Base-by-base conservation (phyloP, 1,284 basidiomycete species). In the Serendipita sp. region DNA sequence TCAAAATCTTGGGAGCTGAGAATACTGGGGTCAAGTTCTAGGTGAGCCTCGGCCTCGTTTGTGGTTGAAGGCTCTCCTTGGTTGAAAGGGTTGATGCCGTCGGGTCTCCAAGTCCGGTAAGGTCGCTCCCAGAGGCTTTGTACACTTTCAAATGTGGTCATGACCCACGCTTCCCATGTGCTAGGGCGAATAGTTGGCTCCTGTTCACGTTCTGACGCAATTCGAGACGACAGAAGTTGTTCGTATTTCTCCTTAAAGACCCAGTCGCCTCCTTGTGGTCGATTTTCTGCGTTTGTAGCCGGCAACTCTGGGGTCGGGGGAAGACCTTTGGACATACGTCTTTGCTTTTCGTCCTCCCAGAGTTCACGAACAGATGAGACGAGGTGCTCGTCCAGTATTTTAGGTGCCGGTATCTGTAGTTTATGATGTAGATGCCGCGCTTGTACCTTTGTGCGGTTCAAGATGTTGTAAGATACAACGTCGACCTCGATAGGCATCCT, bases 321-420 rank as follows among this genome's bases (percentile, higher is more conserved):
- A 26, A 89, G 75, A 0, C 91, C 91, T 32, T 78, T 79, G 4
- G 77, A 79, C 13, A 73, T 70, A 15, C 94, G 78, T 2, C 93
- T 81, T 8, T 78, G 77, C 8, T 87, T 83, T 71, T 98, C 95
- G 68, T 96, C 93, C 62, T 94, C 89, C 95, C 95, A 99, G 1
- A 99, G 78, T 71, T 96, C 94, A 62, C 87, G 85, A 61, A 98
- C 86, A 67, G 91, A 87, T 32, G 86, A 79, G 0, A 99, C 89
- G 29, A 96, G 80, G 60, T 91, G 92, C 67, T 91, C 88, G 13
- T 79, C 71, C 2, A 85, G 78, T 17, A 76, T 68, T 65, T 77
- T 69, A 34, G 77, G 71, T 63, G 78, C 71, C 67, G 83, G 76
- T 70, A 87, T 82, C 30, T 79, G 71, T 60, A 92, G 80, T 66